Percentiles rank a stretch among this genome's conserved stretches.
These are phyloP conservation scores for Daldinia concentrica DNA, from an alignment of 495 filamentous ascomycete genomes.

Conservation along the genomic window DNA sequence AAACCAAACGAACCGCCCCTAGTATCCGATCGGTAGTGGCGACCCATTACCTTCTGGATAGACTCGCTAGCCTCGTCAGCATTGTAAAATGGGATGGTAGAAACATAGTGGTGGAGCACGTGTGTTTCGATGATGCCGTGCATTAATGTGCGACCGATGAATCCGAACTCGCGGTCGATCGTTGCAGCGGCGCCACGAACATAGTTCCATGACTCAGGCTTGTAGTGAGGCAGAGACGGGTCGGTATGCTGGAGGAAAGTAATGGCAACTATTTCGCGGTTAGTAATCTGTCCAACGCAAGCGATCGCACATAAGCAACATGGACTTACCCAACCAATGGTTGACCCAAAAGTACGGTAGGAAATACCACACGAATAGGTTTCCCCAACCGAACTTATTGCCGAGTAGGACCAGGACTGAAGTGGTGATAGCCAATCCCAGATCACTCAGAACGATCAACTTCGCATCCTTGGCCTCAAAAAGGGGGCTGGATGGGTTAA, in stretches of 20 bases:
- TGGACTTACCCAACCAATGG: constrained; percentile 85
- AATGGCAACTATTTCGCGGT: constrained; percentile 69
- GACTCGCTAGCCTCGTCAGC: constrained; percentile 88
- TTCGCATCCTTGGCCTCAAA: constrained; percentile 90
- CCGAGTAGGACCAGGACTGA: constrained; percentile 64
- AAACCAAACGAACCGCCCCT: constrained; percentile 70
- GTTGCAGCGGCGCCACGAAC: constrained; percentile 86
- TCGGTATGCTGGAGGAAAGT: constrained; percentile 95
- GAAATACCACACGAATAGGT: constrained; percentile 92
- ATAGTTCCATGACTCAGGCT: constrained; percentile 79
- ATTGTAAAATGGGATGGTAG: constrained; percentile 88
- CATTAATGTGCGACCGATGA: constrained; percentile 84
- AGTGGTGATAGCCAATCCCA: constrained; percentile 72
- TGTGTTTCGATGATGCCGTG: constrained; percentile 94
- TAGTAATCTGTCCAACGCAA: constrained; percentile 41
- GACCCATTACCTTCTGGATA: constrained; percentile 83
- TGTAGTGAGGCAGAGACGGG: constrained; percentile 85
- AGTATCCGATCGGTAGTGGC: constrained; percentile 78
- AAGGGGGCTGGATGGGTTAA: constrained; percentile 84
- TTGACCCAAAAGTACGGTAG: constrained; percentile 97
- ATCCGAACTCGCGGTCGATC: constrained; percentile 89
- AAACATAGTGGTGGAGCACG: constrained; percentile 89
- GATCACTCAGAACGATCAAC: constrained; percentile 82
- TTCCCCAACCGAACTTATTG: constrained; percentile 81
- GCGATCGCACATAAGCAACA: neutral